Base-by-base conservation (phyloP, 257 asterid genomes). In the Mitragyna speciosa region DNA sequence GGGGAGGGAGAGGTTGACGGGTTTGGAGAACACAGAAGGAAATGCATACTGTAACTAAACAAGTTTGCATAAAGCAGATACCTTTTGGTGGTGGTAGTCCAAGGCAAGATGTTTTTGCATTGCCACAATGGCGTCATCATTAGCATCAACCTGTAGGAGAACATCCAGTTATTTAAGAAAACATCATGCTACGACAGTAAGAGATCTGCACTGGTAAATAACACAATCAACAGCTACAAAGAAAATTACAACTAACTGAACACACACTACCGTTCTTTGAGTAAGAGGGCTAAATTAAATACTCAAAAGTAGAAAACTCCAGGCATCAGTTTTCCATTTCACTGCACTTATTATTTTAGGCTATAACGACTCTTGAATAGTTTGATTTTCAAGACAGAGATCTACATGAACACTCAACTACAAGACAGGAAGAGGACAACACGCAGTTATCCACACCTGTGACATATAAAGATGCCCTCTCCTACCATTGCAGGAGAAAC, bases 41-140 rank as follows among this genome's bases (percentile, higher is more conserved):
- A 24, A 52, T 67, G 45, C 56, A 78, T 33, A 56, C 41, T 69
- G 67, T 39, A 63, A 69, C 47, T 41, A 26, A n/a, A 78, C 41
- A 12, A 56, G n/a, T 14, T 17, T 85, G 47, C 66, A 86, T 72
- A 76, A 70, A 52, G 81, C 11, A 84, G 80, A 76, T 77, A 92
- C 98, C 99, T 94, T 90, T 76, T 93, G 91, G 67, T 88, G 91
- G 78, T 91, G 91, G 88, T 88, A 92, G 87, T 91, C 95, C 67
- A 90, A 88, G 72, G 91, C 84, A 78, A 96, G 85, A 82, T 85
- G 91, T 72, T 84, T 90, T 81, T 87, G 93, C 85, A 90, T 84
- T 93, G 92, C 83, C 82, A 76, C 88, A 81, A 89, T 84, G 74
- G 88, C 91, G 85, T 94, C 96, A 59, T 81, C 82, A 90, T 86